Conservation (phyloP, 192 early-diverging fungal species). For the Coemansia aciculifera region DNA sequence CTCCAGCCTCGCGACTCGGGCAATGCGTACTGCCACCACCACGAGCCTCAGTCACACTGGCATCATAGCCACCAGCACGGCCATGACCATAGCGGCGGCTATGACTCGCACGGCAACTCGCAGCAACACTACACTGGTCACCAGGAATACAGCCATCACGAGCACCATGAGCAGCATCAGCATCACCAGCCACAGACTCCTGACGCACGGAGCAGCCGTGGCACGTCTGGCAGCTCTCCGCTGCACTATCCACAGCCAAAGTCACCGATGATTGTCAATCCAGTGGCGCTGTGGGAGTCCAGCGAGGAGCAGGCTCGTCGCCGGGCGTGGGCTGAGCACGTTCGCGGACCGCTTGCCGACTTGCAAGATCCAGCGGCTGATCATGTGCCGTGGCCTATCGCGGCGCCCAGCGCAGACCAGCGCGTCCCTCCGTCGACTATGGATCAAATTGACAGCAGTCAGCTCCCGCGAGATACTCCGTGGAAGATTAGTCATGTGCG, state of each 20-base stretch:
- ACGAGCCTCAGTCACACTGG: neutral
- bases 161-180: neutral
- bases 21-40: slow-evolving; percentile 4
- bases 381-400: neutral
- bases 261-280: slow-evolving; percentile 52
- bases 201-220: slow-evolving; percentile 14
- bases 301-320: slow-evolving; percentile 47
- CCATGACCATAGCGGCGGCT: neutral
- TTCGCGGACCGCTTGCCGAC: slow-evolving; percentile 1
- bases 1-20: slow-evolving; percentile 26
- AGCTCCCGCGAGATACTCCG: slow-evolving; percentile 45
- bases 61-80: neutral
- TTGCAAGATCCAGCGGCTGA: neutral
- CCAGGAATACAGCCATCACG: slow-evolving; percentile 7
- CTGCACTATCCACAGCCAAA: slow-evolving; percentile 50
- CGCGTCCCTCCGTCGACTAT: slow-evolving; percentile 24
- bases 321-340: slow-evolving; percentile 48
- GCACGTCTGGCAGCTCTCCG: slow-evolving; percentile 34
- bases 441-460: slow-evolving; percentile 51
- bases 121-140: neutral
- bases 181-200: slow-evolving; percentile 10
- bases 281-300: slow-evolving; percentile 56
- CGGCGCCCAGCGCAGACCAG: slow-evolving; percentile 8
- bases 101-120: neutral
- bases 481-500: slow-evolving; percentile 57